Conservation (phyloP, 148 eudicot species). For the Fallopia convolvulus region DNA sequence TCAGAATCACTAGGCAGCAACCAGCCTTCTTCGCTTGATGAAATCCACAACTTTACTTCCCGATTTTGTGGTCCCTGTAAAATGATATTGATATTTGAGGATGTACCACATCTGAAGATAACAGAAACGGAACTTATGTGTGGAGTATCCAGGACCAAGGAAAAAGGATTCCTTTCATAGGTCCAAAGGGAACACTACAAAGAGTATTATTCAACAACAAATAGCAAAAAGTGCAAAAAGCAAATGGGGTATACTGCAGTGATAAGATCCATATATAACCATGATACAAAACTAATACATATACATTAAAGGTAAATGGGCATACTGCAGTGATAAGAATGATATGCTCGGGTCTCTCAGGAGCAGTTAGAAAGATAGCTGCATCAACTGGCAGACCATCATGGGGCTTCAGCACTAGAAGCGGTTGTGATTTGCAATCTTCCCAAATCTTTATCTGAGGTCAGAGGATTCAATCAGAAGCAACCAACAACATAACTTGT, state of each 20-base stretch:
- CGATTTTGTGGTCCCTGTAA: constrained; percentile 82
- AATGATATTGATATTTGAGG: not conserved
- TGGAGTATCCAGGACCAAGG: not conserved
- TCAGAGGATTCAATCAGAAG: not conserved
- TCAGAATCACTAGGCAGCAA: constrained; percentile 93
- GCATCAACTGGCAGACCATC: constrained; percentile 90
- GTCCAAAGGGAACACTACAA: too few species aligned
- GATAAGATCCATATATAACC: constrained; percentile 26
- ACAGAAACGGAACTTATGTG: not conserved
- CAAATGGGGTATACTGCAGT: constrained; percentile 59
- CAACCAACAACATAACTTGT: not conserved
- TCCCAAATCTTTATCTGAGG: constrained; percentile 94
- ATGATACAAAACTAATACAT: not conserved
- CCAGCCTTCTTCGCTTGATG: constrained; percentile 96
- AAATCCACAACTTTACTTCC: constrained; percentile 85
- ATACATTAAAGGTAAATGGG: not conserved
- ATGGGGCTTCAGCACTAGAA: constrained; percentile 79
- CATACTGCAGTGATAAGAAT: constrained; percentile 89
- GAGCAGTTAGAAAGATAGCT: constrained; percentile 74
- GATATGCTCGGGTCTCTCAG: constrained; percentile 83
- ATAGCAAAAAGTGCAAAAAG: not conserved
- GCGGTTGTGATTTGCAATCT: constrained; percentile 72
- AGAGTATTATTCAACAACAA: too few species aligned
- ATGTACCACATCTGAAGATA: not conserved
- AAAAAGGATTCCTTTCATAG: too few species aligned